These are phyloP conservation scores for Murraya koenigii DNA, from an alignment of 345 rosid species.

Conservation along the genomic window DNA sequence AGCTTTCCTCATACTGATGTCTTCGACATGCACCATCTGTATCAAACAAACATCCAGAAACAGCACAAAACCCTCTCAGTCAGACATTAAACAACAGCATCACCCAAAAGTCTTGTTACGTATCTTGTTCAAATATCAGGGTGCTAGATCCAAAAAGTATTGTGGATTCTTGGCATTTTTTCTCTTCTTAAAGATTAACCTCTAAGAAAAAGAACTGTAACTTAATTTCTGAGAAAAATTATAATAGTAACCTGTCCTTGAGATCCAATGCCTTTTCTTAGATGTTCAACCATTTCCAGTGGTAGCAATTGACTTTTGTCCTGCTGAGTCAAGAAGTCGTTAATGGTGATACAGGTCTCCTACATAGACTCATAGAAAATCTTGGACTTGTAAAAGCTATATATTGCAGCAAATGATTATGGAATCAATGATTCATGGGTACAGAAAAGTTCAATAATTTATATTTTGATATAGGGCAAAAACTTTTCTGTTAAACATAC, in stretches of 20 bases:
- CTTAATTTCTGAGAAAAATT: not conserved
- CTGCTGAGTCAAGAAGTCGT: conserved; percentile 36
- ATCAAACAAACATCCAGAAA: conserved; percentile 21
- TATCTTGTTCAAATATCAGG: conserved; percentile 1
- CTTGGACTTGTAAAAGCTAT: not conserved
- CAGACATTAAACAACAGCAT: conserved; percentile 9
- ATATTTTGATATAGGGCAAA: not conserved
- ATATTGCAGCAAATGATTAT: not conserved
- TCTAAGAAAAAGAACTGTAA: not conserved
- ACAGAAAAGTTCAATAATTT: not conserved
- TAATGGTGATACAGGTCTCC: conserved; percentile 1
- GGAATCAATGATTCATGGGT: not conserved
- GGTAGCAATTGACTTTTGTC: conserved; percentile 59
- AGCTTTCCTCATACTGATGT: conserved; percentile 59
- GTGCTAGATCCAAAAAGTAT: conserved; percentile 8
- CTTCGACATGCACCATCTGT: conserved; percentile 85
- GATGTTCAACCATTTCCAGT: conserved; percentile 82
- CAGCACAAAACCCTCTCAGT: conserved; percentile 9
- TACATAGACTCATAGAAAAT: not conserved
- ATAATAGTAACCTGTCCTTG: conserved; percentile 63
- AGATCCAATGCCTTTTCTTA: conserved; percentile 65
- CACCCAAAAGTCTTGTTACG: not conserved
- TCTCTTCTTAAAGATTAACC: not conserved
- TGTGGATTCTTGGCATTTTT: not conserved
- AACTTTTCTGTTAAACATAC: not conserved